These are phyloP conservation scores for Globisporangium recalcitrans DNA, from an alignment of 352 stramenopile genomes.

Conservation along the genomic window DNA sequence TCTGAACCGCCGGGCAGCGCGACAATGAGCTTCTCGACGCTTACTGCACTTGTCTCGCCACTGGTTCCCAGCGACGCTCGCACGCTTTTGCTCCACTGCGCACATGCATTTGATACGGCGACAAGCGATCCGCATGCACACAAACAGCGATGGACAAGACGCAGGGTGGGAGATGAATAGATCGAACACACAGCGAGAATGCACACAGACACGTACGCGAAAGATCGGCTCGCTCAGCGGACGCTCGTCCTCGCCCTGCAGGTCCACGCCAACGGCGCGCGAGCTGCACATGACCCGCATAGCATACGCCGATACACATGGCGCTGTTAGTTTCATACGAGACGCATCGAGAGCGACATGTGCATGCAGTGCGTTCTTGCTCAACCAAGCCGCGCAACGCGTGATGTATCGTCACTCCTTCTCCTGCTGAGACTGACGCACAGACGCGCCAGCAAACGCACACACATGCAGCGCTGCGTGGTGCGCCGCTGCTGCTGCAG, in stretches of 20 bases:
- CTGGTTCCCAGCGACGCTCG: slow-evolving; percentile 19
- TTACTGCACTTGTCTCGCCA: neutral
- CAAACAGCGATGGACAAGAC: no score
- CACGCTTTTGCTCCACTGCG: slow-evolving; percentile 50
- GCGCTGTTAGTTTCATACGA: no score
- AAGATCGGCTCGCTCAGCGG: slow-evolving; percentile 40
- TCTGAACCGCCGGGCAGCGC: slow-evolving; percentile 39
- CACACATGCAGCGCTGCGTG: neutral
- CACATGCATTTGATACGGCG: neutral
- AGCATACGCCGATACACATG: neutral
- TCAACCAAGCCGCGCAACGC: neutral
- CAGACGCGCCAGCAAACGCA: no score
- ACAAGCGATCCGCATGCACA: neutral
- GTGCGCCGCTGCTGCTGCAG: neutral
- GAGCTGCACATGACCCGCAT: slow-evolving; percentile 27
- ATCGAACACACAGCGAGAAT: neutral
- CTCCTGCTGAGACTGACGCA: no score
- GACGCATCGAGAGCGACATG: neutral
- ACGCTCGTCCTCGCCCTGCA: slow-evolving; percentile 22
- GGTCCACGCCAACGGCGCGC: slow-evolving; percentile 31
- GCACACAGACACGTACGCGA: slow-evolving; percentile 35
- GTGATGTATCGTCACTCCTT: neutral
- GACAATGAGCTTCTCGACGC: slow-evolving; percentile 41
- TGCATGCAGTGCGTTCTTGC: neutral
- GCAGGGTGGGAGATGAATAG: neutral